These are phyloP conservation scores for Fusarium oligoseptatum DNA, from an alignment of 2,329 filamentous ascomycete genomes.

Conservation along the genomic window DNA sequence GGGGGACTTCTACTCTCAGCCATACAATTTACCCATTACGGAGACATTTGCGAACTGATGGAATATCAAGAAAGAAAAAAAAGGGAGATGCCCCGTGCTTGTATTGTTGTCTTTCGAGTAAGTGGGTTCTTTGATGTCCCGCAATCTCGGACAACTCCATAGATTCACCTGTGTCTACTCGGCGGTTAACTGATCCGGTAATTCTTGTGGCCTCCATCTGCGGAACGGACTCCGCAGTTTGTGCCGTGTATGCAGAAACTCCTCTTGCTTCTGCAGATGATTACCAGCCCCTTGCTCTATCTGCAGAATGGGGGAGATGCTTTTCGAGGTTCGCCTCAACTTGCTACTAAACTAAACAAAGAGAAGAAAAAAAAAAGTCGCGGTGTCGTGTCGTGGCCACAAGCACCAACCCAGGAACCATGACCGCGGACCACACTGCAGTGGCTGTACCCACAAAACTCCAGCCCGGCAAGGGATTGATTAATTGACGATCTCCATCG, in stretches of 20 bases:
- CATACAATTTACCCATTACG: constrained; percentile 1
- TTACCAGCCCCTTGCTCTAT: background rate
- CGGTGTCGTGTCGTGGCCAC: constrained; percentile 15
- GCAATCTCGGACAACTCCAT: constrained; percentile 36
- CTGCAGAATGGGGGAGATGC: background rate
- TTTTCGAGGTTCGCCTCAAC: background rate
- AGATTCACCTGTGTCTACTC: constrained; percentile 21
- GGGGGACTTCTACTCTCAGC: background rate
- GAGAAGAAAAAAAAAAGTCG: background rate
- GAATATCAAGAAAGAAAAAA: background rate
- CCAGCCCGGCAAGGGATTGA: constrained; percentile 32
- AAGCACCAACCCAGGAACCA: background rate
- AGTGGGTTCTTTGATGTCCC: constrained; percentile 20
- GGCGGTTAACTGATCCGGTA: constrained; percentile 4
- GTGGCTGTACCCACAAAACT: constrained; percentile 28
- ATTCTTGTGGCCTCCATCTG: background rate
- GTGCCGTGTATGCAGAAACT: constrained; percentile 5
- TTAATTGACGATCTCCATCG: constrained; percentile 38
- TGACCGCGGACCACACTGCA: constrained; percentile 9
- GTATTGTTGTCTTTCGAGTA: constrained; percentile 2
- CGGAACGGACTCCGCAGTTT: background rate
- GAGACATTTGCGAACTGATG: background rate
- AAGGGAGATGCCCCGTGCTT: constrained; percentile 18
- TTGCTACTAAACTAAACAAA: background rate
- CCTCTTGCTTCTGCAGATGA: background rate